A percentile compares a stretch with the other conserved stretches of the same genome.
phyloP scores from a whole-genome alignment of 2,329 filamentous ascomycete species.

The Calonectria pseudoreteaudii region DNA sequence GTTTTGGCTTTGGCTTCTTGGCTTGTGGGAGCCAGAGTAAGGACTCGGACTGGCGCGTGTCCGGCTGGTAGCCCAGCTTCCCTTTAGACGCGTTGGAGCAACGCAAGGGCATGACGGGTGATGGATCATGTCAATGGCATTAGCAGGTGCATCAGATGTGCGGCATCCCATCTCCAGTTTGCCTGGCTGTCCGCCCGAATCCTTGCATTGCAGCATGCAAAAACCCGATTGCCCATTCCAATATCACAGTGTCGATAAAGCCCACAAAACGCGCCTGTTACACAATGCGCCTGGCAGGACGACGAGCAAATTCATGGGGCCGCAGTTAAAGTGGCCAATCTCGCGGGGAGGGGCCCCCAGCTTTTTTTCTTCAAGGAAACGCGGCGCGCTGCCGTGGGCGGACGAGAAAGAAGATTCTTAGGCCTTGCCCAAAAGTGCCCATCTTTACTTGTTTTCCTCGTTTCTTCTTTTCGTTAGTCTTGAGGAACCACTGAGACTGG shows the following conservation, averaged over 20 bases:
- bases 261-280: constrained; percentile 5
- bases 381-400: background rate
- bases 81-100: constrained; percentile 8
- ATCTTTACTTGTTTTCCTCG: constrained; percentile 18
- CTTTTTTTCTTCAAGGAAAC: background rate
- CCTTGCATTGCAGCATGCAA: background rate
- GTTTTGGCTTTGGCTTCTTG: constrained; percentile 12
- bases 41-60: constrained; percentile 25
- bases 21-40: constrained; percentile 23
- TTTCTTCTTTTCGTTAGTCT: constrained; percentile 22
- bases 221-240: background rate
- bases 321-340: constrained; percentile 20
- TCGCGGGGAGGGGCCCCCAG: constrained; percentile 21
- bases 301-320: background rate
- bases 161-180: background rate
- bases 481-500: background rate
- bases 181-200: constrained; percentile 1
- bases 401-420: background rate
- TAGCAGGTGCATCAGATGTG: constrained; percentile 1
- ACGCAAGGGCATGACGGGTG: constrained; percentile 9
- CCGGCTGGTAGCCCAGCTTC: constrained; percentile 12
- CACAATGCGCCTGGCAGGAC: constrained; percentile 5
- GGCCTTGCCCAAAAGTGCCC: background rate
- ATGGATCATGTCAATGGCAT: background rate
- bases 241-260: background rate